Evolutionary conservation across 169 alveolate genomes (phyloP), one percentile per base, ranked within the genome.

Genomic region (Cryptosporidium muris): DNA sequence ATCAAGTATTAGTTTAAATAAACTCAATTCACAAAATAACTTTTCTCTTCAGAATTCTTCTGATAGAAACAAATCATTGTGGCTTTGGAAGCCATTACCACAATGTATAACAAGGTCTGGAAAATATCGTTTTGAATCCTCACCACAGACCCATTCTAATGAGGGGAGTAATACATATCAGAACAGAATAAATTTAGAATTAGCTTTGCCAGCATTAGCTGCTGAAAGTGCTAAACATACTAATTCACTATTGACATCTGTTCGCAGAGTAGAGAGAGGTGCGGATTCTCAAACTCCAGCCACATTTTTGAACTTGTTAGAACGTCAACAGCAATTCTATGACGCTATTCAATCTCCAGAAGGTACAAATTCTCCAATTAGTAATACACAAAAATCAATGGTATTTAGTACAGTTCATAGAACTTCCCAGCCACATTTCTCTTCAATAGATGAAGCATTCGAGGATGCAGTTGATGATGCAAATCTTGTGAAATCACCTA

Each of bases 391-490:
- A 14, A 54, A 25, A 38, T 74, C 85, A 1, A 36, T 74, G 74
- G 67, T 74, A 43, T 74, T 74, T 49, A 74, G 48, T 58, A 74
- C 58, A 56, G 47, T 63, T 43, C 85, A 74, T 54, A 36, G 49
- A 16, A 34, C 65, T 36, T 34, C 25, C 2, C 16, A 11, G 42
- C 36, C 85, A 9, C 54, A 74, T 43, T 40, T 74, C 16, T 54
- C 51, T 14, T 60, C 85, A 5, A 43, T 74, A 6, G 85, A 74
- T 38, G 85, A 74, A 12, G 45, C 56, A 34, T 74, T 74, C 45
- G 85, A 74, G 40, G 85, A 74, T 74, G 85, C 85, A 14, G 60
- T 74, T 16, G 85, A 74, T 54, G 85, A 74, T 74, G 54, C 85
- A 25, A 74, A 64, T 25, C 51, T 68, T 7, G 63, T 60, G 6